Evolutionary conservation across 495 filamentous ascomycete species (phyloP).

Genomic region (Terfezia claveryi): DNA sequence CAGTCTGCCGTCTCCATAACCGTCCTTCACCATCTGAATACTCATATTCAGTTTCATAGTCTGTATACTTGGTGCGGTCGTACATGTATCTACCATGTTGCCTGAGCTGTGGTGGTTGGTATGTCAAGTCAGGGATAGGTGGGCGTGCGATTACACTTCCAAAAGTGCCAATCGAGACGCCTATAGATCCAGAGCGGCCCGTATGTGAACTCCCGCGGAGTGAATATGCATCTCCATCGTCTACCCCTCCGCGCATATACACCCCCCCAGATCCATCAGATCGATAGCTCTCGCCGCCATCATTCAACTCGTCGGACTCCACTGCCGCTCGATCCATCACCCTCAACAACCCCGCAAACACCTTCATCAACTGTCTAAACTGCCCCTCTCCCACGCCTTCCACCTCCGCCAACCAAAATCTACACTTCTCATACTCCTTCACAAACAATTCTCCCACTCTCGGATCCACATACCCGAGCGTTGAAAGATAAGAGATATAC

Average conservation of each 20-base stretch:
- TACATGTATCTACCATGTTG: not conserved
- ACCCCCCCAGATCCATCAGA: not conserved
- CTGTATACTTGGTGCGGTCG: not conserved
- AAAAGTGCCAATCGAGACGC: not conserved
- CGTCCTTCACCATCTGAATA: too few species aligned
- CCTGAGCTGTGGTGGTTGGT: not conserved
- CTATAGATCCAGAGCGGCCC: not conserved
- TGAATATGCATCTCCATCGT: not conserved
- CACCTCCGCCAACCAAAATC: conserved; percentile 30
- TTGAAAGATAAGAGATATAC: conserved; percentile 51
- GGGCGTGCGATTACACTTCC: not conserved
- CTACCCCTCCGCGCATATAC: not conserved
- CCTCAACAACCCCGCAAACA: conserved; percentile 64
- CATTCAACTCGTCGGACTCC: not conserved
- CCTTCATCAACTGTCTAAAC: conserved; percentile 64
- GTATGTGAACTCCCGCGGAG: not conserved
- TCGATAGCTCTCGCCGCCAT: not conserved
- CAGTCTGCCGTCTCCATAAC: too few species aligned
- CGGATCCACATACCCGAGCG: conserved; percentile 39
- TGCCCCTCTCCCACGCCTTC: conserved; percentile 36
- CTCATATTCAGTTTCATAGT: not conserved
- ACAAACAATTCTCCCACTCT: conserved; percentile 42
- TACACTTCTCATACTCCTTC: conserved; percentile 53
- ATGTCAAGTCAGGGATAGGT: not conserved
- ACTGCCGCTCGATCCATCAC: conserved; percentile 32